Conservation (phyloP, 495 filamentous ascomycete species). For the Penicillium taxi region DNA sequence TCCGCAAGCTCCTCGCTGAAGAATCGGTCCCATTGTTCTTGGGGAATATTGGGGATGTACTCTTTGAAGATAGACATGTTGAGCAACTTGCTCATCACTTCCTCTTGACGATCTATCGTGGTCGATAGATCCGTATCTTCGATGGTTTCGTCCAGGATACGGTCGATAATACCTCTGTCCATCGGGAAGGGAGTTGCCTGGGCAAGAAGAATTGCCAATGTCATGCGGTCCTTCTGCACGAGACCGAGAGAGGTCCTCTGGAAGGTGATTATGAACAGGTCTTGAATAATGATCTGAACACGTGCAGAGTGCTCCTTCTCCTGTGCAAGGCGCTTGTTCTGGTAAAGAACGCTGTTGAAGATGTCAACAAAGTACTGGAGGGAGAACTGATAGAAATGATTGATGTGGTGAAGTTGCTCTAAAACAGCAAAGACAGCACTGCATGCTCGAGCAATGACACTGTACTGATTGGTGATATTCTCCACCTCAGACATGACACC, state of each 20-base stretch:
- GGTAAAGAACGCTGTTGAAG: constrained; percentile 83
- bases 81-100: constrained; percentile 59
- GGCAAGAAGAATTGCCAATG: constrained; percentile 90
- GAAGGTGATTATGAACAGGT: constrained; percentile 86
- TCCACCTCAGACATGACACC: constrained; percentile 98
- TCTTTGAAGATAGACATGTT: constrained; percentile 69
- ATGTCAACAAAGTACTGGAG: constrained; percentile 97
- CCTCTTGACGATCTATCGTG: constrained; percentile 51
- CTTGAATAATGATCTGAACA: constrained; percentile 76
- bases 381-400: constrained; percentile 99
- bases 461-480: constrained; percentile 86
- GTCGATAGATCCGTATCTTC: constrained; percentile 74
- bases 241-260: constrained; percentile 88
- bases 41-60: constrained; percentile 51
- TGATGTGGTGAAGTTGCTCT: constrained; percentile 94
- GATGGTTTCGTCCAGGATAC: constrained; percentile 70
- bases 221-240: constrained; percentile 88
- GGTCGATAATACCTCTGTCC: constrained; percentile 81
- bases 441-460: constrained; percentile 84
- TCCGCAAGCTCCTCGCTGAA: constrained; percentile 81
- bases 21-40: constrained; percentile 69
- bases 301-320: constrained; percentile 69
- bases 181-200: constrained; percentile 90
- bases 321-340: constrained; percentile 63
- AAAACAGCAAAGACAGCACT: constrained; percentile 94